These are phyloP conservation scores for Phytophthora multivora DNA, from an alignment of 352 stramenopile genomes.

Conservation along the genomic window DNA sequence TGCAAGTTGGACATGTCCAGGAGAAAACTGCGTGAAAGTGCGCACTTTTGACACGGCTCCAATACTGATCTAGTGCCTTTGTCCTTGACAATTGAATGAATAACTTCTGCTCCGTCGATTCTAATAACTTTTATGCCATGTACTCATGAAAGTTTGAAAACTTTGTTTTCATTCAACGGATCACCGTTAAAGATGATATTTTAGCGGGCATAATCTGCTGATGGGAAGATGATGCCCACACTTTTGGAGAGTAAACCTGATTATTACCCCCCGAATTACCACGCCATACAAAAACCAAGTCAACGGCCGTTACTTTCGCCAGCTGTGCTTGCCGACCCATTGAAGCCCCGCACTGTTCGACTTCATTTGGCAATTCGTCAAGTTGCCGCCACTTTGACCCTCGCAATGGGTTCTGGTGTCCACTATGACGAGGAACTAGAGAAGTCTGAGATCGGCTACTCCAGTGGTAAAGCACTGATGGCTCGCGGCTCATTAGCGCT, in stretches of 20 bases:
- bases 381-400: background rate
- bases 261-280: conserved; percentile 9
- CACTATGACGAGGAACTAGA: conserved; percentile 6
- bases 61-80: background rate
- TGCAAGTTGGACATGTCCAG: background rate
- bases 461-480: conserved; percentile 22
- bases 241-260: conserved; percentile 2
- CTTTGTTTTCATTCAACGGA: too few species aligned
- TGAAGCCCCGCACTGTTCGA: conserved; percentile 3
- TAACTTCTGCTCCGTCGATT: too few species aligned
- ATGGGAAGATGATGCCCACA: background rate
- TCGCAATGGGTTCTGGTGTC: background rate
- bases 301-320: conserved; percentile 10
- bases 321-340: background rate
- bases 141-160: too few species aligned
- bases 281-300: conserved; percentile 22
- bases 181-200: too few species aligned
- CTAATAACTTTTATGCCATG: too few species aligned
- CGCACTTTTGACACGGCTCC: background rate
- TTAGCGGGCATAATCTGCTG: background rate
- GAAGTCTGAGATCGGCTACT: conserved; percentile 20
- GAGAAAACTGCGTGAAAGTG: background rate
- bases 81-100: too few species aligned
- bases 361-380: conserved; percentile 18
- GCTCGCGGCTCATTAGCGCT: conserved; percentile 33